A percentile compares a stretch with the other conserved stretches of the same genome.
Evolutionary conservation across 1,284 basidiomycete genomes (phyloP).

Genomic region (Hemileia vastatrix): DNA sequence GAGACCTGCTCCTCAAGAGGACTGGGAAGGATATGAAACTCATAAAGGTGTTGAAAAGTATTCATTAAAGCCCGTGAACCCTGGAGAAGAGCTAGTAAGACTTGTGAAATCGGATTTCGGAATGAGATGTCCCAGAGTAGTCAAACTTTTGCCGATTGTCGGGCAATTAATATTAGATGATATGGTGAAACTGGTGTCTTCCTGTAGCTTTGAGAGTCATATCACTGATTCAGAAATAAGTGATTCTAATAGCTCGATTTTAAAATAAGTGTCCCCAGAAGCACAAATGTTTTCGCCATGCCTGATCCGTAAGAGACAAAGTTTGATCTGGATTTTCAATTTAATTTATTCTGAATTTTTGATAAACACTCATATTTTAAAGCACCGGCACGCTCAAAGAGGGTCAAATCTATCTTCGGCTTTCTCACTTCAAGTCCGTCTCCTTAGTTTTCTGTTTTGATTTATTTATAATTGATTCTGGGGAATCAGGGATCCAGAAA

Average conservation of each 20-base stretch:
- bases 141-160: background rate
- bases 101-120: slow-evolving; percentile 11
- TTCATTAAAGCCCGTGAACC: slow-evolving; percentile 5
- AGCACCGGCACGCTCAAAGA: slow-evolving; percentile 20
- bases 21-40: background rate
- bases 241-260: slow-evolving; percentile 6
- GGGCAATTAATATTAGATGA: slow-evolving; percentile 7
- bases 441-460: background rate
- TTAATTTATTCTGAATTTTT: background rate
- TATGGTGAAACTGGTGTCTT: slow-evolving; percentile 2
- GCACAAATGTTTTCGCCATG: slow-evolving; percentile 14
- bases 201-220: background rate
- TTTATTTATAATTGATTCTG: background rate
- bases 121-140: slow-evolving; percentile 4
- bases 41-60: slow-evolving; percentile 1
- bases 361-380: background rate
- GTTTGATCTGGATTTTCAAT: background rate
- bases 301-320: slow-evolving; percentile 15
- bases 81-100: background rate
- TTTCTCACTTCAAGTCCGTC: slow-evolving; percentile 15
- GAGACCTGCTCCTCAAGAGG: background rate
- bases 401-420: slow-evolving; percentile 15
- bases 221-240: background rate
- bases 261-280: slow-evolving; percentile 7
- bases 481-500: slow-evolving; percentile 1